phyloP scores from a whole-genome alignment of 73 alveolate genomes.

The Paraurostyla sp. region DNA sequence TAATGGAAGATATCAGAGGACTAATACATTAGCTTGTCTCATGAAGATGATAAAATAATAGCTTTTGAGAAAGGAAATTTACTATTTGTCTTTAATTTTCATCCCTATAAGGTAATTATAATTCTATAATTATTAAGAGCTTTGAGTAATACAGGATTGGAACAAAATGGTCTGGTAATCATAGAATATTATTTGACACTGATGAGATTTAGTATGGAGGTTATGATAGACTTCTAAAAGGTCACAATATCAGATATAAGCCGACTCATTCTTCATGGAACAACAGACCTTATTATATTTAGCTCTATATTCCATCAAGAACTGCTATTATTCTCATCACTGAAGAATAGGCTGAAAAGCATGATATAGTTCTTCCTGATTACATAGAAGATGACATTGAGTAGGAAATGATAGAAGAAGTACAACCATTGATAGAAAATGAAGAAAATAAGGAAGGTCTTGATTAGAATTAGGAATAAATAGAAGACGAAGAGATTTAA shows the following conservation, averaged over 20 bases:
- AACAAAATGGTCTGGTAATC: slow-evolving; percentile 90
- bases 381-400: not conserved
- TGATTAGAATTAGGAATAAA: no score
- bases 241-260: slow-evolving; percentile 81
- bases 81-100: slow-evolving; percentile 98
- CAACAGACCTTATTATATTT: slow-evolving; percentile 85
- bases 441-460: no score
- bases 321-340: slow-evolving; percentile 87
- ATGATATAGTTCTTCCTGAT: slow-evolving; percentile 15
- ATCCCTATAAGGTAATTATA: slow-evolving; percentile 87
- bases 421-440: no score
- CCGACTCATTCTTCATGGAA: slow-evolving; percentile 82
- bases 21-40: slow-evolving; percentile 87
- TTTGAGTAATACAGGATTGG: slow-evolving; percentile 93
- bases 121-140: slow-evolving; percentile 57
- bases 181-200: slow-evolving; percentile 90
- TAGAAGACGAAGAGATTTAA: no score
- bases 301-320: slow-evolving; percentile 90
- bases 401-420: no score
- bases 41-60: slow-evolving; percentile 92
- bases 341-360: slow-evolving; percentile 57
- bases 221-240: slow-evolving; percentile 85
- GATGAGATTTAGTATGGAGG: slow-evolving; percentile 97
- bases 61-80: slow-evolving; percentile 96
- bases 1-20: slow-evolving; percentile 82